Conservation (phyloP, 805 yeast genomes). For the Pichia eremophila region DNA sequence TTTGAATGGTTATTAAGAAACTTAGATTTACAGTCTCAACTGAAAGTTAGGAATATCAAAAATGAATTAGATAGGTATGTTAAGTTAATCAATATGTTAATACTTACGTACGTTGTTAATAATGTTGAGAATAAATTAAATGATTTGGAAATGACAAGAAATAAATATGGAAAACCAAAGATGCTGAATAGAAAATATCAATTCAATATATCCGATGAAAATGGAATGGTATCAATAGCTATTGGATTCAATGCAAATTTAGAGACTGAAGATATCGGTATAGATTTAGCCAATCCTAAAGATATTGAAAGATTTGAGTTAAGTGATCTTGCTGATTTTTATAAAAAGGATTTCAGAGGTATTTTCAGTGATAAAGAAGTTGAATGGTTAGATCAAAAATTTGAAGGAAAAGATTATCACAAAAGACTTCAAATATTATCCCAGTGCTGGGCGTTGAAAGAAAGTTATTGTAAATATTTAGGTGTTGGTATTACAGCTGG, state of each 20-base stretch:
- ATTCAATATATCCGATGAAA: conserved; percentile 57
- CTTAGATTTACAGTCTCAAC: conserved; percentile 29
- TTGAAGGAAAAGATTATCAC: conserved; percentile 2
- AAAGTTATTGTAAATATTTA: conserved; percentile 56
- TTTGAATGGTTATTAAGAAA: conserved; percentile 11
- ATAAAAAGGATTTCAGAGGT: conserved; percentile 17
- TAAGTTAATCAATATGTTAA: conserved; percentile 36
- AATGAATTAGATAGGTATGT: conserved; percentile 26
- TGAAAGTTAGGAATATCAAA: conserved; percentile 31
- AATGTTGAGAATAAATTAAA: conserved; percentile 10
- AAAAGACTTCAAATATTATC: conserved; percentile 31
- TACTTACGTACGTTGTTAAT: conserved; percentile 34
- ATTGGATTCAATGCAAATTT: conserved; percentile 22
- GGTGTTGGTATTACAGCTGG: conserved; percentile 48
- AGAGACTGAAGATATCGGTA: conserved; percentile 27
- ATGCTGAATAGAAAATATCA: conserved; percentile 24
- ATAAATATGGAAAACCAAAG: conserved; percentile 49
- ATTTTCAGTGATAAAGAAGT: conserved; percentile 23
- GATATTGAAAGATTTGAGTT: conserved; percentile 20
- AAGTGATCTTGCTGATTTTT: conserved; percentile 14
- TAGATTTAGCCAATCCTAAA: conserved; percentile 36
- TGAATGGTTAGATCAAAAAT: conserved; percentile 18
- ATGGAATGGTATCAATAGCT: conserved; percentile 37
- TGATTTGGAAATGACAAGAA: conserved; percentile 21
- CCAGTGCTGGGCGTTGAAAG: conserved; percentile 72